Evolutionary conservation across 1,284 basidiomycete genomes (phyloP).

Genomic region (Marasmius sp.): DNA sequence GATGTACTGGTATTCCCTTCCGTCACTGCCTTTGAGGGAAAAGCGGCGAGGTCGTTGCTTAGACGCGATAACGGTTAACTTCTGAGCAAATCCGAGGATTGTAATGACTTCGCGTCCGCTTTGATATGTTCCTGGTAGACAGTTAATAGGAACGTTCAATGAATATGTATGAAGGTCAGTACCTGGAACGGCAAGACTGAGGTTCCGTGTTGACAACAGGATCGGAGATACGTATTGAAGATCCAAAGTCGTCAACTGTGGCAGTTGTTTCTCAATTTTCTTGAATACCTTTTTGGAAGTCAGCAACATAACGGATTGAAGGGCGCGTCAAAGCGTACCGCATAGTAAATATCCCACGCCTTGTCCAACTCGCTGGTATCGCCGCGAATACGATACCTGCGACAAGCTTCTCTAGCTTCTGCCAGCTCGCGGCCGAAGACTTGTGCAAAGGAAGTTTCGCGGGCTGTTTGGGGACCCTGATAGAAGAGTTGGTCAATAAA

Average conservation of each 20-base stretch:
- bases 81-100: constrained; percentile 84
- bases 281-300: constrained; percentile 76
- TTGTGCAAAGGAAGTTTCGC: constrained; percentile 95
- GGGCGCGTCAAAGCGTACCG: constrained; percentile 39
- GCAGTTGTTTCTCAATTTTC: constrained; percentile 94
- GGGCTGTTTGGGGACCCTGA: constrained; percentile 89
- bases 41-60: constrained; percentile 96
- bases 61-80: constrained; percentile 92
- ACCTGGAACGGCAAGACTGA: constrained; percentile 96
- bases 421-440: constrained; percentile 92
- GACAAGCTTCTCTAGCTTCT: constrained; percentile 93
- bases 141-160: constrained; percentile 4
- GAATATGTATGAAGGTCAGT: constrained; percentile 10
- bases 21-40: constrained; percentile 89
- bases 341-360: constrained; percentile 99
- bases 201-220: constrained; percentile 84
- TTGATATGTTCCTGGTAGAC: constrained; percentile 81
- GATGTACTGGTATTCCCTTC: constrained; percentile 89
- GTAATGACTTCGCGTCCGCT: constrained; percentile 85
- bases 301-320: background rate
- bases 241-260: constrained; percentile 88
- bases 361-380: constrained; percentile 92
- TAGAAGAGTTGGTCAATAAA: constrained; percentile 1
- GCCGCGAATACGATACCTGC: constrained; percentile 84
- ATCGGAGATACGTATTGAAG: constrained; percentile 97